Conservation (phyloP, 371 early-diverging fungal species). For the Rhizomucor pusillus region DNA sequence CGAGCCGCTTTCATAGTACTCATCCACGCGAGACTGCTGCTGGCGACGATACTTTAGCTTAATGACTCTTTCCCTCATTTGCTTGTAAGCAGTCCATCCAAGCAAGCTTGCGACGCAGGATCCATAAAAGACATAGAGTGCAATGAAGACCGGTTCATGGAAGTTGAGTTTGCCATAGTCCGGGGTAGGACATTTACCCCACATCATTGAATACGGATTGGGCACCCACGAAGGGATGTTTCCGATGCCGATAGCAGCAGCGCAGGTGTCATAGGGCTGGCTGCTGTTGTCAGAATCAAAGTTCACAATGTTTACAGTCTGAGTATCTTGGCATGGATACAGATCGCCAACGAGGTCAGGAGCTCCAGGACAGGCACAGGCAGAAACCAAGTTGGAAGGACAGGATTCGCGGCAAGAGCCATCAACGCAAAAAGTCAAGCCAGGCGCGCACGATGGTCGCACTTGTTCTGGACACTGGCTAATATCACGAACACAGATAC, state of each 20-base stretch:
- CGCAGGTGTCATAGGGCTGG: constrained; percentile 38
- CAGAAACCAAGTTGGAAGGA: constrained; percentile 26
- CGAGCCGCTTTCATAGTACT: constrained; percentile 5
- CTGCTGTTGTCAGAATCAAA: constrained; percentile 44
- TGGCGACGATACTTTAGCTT: background rate
- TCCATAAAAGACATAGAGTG: constrained; percentile 53
- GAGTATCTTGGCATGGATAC: constrained; percentile 24
- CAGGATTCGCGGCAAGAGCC: constrained; percentile 43
- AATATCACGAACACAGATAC: constrained; percentile 50
- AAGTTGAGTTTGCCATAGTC: constrained; percentile 42
- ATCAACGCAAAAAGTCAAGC: constrained; percentile 47
- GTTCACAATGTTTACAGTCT: constrained; percentile 32
- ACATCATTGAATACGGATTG: constrained; percentile 33
- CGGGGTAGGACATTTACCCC: constrained; percentile 53
- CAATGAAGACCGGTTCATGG: constrained; percentile 44
- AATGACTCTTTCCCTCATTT: constrained; percentile 24
- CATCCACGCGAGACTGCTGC: background rate
- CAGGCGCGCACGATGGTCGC: constrained; percentile 39
- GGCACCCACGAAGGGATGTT: constrained; percentile 37
- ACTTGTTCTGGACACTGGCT: constrained; percentile 33
- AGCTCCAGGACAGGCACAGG: constrained; percentile 42
- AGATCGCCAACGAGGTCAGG: constrained; percentile 24
- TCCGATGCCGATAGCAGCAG: constrained; percentile 20
- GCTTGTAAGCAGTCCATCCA: constrained; percentile 62
- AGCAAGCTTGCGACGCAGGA: constrained; percentile 56